Evolutionary conservation across 2,329 filamentous ascomycete genomes (phyloP).

Genomic region (Colletotrichum sp.): DNA sequence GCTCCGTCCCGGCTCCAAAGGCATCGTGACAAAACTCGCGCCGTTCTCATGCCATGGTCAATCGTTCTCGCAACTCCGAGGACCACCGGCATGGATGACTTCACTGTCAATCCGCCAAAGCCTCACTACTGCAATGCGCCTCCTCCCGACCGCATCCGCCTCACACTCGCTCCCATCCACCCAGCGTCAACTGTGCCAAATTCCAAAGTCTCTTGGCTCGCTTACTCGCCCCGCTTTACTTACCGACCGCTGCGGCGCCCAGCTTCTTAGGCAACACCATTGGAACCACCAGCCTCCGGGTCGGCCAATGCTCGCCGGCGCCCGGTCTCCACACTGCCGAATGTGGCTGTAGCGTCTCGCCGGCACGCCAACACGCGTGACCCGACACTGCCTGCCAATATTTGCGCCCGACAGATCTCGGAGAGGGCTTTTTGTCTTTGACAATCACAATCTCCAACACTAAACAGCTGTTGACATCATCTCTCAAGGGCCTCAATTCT

Average conservation of each 20-base stretch:
- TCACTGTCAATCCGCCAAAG: neutral
- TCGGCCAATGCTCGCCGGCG: conserved; percentile 10
- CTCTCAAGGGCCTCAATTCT: neutral
- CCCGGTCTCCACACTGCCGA: neutral
- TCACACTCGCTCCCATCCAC: neutral
- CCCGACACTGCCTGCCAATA: conserved; percentile 8
- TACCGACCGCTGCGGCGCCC: conserved; percentile 3
- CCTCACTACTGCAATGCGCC: neutral
- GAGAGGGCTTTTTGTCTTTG: neutral
- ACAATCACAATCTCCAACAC: neutral
- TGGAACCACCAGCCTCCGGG: neutral
- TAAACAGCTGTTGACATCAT: neutral
- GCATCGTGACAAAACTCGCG: neutral
- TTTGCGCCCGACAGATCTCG: conserved; percentile 10
- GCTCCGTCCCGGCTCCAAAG: neutral
- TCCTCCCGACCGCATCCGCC: neutral
- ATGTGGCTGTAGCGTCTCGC: conserved; percentile 4
- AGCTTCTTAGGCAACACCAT: conserved; percentile 3
- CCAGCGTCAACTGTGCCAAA: neutral
- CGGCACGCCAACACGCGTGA: conserved; percentile 13
- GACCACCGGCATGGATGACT: neutral
- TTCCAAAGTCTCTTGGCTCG: neutral
- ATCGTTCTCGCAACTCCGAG: neutral
- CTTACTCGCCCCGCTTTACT: neutral
- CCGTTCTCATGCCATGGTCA: neutral